Base-by-base conservation (phyloP, 2,329 filamentous ascomycete species). In the Blumeriella jaapii region DNA sequence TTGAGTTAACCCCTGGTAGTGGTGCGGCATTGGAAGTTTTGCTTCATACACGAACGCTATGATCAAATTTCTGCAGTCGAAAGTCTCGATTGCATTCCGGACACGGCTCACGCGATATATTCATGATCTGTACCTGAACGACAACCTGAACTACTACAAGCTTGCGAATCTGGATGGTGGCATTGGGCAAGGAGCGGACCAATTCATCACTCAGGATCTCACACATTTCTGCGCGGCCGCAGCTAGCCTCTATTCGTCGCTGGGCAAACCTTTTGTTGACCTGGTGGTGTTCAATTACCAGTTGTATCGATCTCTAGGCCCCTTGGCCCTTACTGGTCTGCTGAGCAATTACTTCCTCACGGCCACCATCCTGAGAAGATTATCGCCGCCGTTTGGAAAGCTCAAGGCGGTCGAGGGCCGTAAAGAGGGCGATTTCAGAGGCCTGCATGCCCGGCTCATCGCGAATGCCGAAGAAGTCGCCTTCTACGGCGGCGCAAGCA, bases 241-340 rank as follows among this genome's bases (percentile, higher is more conserved):
- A 1, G 87, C 91, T 11, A 84, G 85, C 14, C 64, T 98, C 4
- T 98, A 96, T 62, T 96, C 91, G 1, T 95, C 87, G 0, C 68
- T 98, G 3, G 91, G 91, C n/a, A 98, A 98, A 58, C 91, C 91
- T 0, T 77, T 95, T 46, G 84, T 98, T n/a, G 91, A 98, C 56
- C 68, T 98, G 2, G 83, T 87, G 48, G 91, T 96, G 29, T 98
- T 98, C 67, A 98, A 93, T 60, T 98, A 93, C 58, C 91, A 98
- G 58, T 73, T 98, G 0, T 94, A 93, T 59, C 80, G 80, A 22
- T 93, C 87, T 0, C 68, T 98, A 0, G 91, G 91, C 0, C 87
- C 89, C 1, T 61, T 96, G 12, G 91, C 91, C 1, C 63, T 96
- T 38, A 82, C 78, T 4, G 89, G 85, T 1, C 71, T 98, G 18